A percentile compares a stretch with the other conserved stretches of the same genome.
Evolutionary conservation across 75 land plant genomes (phyloP).

Genomic region (Picea sitchensis): DNA sequence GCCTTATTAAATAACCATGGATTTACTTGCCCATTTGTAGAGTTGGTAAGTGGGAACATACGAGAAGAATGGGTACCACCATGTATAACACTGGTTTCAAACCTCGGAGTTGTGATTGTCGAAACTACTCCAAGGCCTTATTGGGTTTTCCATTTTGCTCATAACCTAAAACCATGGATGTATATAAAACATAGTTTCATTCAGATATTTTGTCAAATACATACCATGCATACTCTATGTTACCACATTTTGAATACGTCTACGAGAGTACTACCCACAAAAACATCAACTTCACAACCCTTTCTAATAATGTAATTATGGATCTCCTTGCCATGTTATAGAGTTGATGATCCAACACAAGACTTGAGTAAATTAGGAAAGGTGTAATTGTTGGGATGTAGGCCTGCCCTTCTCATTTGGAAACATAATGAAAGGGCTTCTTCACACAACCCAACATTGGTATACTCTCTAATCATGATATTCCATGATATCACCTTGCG

Average conservation of each 20-base stretch:
- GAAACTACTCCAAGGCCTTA: conserved; percentile 32
- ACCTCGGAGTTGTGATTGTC: conserved; percentile 15
- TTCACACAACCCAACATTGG: conserved; percentile 23
- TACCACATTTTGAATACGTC: conserved; percentile 35
- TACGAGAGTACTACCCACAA: conserved; percentile 3
- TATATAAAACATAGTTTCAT: conserved; percentile 45
- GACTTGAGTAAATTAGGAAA: conserved; percentile 60
- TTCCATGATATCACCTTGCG: conserved; percentile 58
- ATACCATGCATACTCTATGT: conserved; percentile 38
- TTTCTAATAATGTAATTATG: conserved; percentile 11
- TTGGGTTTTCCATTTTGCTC: conserved; percentile 36
- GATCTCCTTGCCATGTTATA: conserved; percentile 5
- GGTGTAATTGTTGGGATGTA: conserved; percentile 47
- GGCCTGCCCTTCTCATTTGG: conserved; percentile 38
- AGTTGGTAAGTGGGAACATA: no score
- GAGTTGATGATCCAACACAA: conserved; percentile 34
- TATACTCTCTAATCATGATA: conserved; percentile 50
- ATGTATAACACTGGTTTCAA: no score
- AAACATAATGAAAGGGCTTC: conserved; percentile 29
- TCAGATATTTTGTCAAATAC: conserved; percentile 38
- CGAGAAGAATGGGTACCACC: no score
- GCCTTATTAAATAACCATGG: no score
- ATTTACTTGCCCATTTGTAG: conserved; percentile 15
- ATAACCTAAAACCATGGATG: conserved; percentile 43
- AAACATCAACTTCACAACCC: conserved; percentile 6